phyloP scores from a whole-genome alignment of 1,139 yeast species.

The Kazachstania sp. region DNA sequence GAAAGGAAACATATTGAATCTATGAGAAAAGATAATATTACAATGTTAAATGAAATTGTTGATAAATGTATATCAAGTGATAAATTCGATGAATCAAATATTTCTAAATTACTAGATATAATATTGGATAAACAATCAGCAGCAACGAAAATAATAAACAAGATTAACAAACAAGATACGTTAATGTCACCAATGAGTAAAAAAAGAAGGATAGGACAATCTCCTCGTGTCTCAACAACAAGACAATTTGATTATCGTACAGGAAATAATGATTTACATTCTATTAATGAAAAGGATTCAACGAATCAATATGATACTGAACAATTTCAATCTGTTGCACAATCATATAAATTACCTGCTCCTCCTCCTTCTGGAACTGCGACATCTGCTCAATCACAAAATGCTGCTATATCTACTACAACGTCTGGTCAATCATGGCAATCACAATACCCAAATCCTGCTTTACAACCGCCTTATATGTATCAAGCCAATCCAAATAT shows the following conservation, averaged over 20 bases:
- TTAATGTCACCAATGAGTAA: slow-evolving; percentile 7
- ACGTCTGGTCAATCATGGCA: slow-evolving; percentile 1
- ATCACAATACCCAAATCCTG: not conserved
- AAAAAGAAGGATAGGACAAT: slow-evolving; percentile 10
- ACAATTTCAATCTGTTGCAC: not conserved
- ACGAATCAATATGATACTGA: not conserved
- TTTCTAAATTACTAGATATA: slow-evolving; percentile 13
- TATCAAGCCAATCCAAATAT: not conserved
- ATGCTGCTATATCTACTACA: not conserved
- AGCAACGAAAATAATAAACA: not conserved
- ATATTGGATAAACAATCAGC: slow-evolving; percentile 1
- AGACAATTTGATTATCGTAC: slow-evolving; percentile 9
- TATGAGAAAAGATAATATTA: slow-evolving; percentile 14
- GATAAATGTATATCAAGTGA: slow-evolving; percentile 15
- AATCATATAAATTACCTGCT: slow-evolving; percentile 2
- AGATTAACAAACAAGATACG: not conserved
- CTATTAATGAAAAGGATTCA: slow-evolving; percentile 5
- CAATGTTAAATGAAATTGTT: slow-evolving; percentile 12
- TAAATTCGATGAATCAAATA: slow-evolving; percentile 12
- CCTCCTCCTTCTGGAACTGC: not conserved
- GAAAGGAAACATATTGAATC: slow-evolving; percentile 17
- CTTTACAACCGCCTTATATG: slow-evolving; percentile 1
- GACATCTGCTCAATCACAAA: not conserved
- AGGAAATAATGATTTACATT: slow-evolving; percentile 13
- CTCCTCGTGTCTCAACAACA: slow-evolving; percentile 12